Evolutionary conservation across 495 filamentous ascomycete species (phyloP).

Genomic region (Penicillium dipodomyicola): DNA sequence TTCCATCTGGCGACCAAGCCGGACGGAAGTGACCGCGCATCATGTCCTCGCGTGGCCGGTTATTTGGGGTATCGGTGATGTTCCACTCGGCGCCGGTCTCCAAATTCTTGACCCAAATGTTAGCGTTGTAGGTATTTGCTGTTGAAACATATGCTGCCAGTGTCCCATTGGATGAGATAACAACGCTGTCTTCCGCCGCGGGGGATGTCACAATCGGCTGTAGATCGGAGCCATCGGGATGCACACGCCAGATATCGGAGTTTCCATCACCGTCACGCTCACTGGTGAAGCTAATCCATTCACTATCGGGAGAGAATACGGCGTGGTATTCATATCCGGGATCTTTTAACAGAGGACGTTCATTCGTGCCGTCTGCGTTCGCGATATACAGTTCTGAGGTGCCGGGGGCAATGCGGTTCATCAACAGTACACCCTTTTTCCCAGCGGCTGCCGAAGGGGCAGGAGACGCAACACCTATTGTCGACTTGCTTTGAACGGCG

Average conservation of each 20-base stretch:
- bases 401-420: conserved; percentile 38
- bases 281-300: conserved; percentile 32
- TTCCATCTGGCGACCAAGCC: conserved; percentile 29
- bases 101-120: conserved; percentile 33
- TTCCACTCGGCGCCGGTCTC: conserved; percentile 26
- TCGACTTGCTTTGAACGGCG: not conserved
- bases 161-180: conserved; percentile 31
- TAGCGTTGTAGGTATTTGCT: conserved; percentile 20
- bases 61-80: conserved; percentile 22
- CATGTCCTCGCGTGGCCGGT: conserved; percentile 1
- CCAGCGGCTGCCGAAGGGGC: not conserved
- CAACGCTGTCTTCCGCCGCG: conserved; percentile 26
- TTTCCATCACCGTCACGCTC: conserved; percentile 34
- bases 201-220: conserved; percentile 21
- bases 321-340: conserved; percentile 39
- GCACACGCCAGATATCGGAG: conserved; percentile 31
- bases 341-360: conserved; percentile 27
- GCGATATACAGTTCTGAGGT: conserved; percentile 34
- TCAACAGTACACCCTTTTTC: conserved; percentile 28
- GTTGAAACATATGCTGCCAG: conserved; percentile 31
- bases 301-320: conserved; percentile 31
- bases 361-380: conserved; percentile 33
- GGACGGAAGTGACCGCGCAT: conserved; percentile 33
- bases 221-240: conserved; percentile 26
- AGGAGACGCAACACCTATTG: not conserved